Percentiles rank a stretch among this genome's conserved stretches.
Evolutionary conservation across 1,284 basidiomycete genomes (phyloP).

Genomic region (Tilletia caries): DNA sequence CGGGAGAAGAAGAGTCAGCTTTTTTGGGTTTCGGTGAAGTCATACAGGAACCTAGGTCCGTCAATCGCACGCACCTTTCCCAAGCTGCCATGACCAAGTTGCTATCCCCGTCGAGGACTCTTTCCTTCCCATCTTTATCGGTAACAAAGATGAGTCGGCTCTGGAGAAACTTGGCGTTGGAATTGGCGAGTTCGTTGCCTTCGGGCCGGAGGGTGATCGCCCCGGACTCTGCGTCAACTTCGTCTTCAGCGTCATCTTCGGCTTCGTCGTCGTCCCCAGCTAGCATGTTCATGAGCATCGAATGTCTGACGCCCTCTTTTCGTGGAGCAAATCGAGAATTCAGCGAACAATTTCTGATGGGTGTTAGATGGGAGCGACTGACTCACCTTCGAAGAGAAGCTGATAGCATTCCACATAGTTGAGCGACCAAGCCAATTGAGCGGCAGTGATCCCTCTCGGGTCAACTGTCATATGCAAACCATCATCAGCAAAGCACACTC

Average conservation of each 20-base stretch:
- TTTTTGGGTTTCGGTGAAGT: neutral
- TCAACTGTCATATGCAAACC: constrained; percentile 29
- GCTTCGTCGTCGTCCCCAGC: constrained; percentile 32
- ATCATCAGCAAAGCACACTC: constrained; percentile 17
- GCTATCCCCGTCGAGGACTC: constrained; percentile 67
- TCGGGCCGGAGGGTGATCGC: constrained; percentile 18
- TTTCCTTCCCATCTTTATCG: constrained; percentile 68
- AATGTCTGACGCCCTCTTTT: constrained; percentile 54
- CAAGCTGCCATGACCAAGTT: constrained; percentile 68
- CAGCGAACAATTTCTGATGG: constrained; percentile 64
- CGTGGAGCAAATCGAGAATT: constrained; percentile 74
- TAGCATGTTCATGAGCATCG: constrained; percentile 35
- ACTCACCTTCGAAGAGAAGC: constrained; percentile 35
- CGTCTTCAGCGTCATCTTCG: constrained; percentile 16
- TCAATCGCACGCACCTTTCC: constrained; percentile 60
- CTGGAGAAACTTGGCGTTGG: constrained; percentile 71
- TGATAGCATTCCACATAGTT: constrained; percentile 40
- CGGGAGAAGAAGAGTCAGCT: neutral
- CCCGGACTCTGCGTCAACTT: constrained; percentile 62
- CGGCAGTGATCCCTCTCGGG: constrained; percentile 40
- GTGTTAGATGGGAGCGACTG: neutral
- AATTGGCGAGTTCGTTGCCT: constrained; percentile 50
- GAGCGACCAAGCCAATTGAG: constrained; percentile 43
- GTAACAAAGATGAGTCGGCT: constrained; percentile 68
- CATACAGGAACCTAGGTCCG: too few relatives aligned